Conservation (phyloP, 495 filamentous ascomycete species). For the Neurospora hispaniola region DNA sequence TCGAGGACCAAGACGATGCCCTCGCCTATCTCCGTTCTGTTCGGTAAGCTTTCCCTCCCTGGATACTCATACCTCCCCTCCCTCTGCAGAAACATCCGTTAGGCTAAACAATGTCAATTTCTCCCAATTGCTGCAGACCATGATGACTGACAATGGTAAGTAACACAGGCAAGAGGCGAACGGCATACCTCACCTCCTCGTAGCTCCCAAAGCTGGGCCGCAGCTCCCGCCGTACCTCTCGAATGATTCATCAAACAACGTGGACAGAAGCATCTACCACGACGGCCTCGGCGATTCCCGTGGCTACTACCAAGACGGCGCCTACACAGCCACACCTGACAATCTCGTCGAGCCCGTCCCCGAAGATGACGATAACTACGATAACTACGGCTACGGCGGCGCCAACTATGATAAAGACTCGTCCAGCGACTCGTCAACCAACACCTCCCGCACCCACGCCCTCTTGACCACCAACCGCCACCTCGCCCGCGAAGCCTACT, state of each 20-base stretch:
- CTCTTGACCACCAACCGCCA: conserved; percentile 41
- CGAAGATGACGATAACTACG: conserved; percentile 3
- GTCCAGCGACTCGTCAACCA: neutral
- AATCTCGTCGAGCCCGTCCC: neutral
- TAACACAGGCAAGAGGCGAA: conserved; percentile 59
- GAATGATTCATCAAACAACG: conserved; percentile 15
- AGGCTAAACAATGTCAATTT: conserved; percentile 21
- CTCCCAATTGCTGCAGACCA: conserved; percentile 12
- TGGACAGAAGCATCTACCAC: conserved; percentile 33
- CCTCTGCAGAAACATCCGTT: conserved; percentile 1
- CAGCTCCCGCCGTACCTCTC: conserved; percentile 24
- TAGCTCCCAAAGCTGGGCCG: conserved; percentile 42
- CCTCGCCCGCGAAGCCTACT: conserved; percentile 44
- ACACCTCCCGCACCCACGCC: conserved; percentile 6
- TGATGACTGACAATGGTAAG: conserved; percentile 32
- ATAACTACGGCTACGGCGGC: conserved; percentile 5
- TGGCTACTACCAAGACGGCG: conserved; percentile 60
- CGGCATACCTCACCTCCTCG: conserved; percentile 54
- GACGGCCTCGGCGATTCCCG: conserved; percentile 36
- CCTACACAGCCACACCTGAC: conserved; percentile 49
- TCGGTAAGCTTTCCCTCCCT: conserved; percentile 46
- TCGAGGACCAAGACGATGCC: conserved; percentile 50
- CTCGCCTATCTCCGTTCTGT: conserved; percentile 71
- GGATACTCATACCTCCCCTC: conserved; percentile 6
- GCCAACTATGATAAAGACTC: neutral